These are phyloP conservation scores for Saturnispora hagleri DNA, from an alignment of 805 yeast species.

Conservation along the genomic window DNA sequence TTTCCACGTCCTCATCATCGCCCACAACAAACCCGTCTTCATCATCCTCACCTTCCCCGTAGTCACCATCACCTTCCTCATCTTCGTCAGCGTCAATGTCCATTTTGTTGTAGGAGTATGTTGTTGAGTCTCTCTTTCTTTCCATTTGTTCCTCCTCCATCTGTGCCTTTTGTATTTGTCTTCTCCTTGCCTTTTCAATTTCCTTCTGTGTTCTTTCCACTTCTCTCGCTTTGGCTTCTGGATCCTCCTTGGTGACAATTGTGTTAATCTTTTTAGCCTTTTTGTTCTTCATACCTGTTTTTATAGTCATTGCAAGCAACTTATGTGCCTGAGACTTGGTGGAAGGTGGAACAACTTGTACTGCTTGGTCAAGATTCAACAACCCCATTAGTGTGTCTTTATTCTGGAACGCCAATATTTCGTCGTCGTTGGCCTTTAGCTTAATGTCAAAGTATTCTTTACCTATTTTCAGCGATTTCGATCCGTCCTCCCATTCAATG, in stretches of 20 bases:
- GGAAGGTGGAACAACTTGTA: conserved; percentile 82
- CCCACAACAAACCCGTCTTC: conserved; percentile 30
- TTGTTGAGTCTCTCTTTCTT: conserved; percentile 21
- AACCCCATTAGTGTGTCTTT: conserved; percentile 66
- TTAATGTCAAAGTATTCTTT: conserved; percentile 77
- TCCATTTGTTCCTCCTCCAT: conserved; percentile 52
- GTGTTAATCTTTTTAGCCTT: conserved; percentile 42
- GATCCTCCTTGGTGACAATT: conserved; percentile 50
- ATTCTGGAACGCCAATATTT: conserved; percentile 62
- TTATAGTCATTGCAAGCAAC: conserved; percentile 64
- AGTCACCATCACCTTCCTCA: conserved; percentile 10
- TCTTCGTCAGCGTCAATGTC: conserved; percentile 32
- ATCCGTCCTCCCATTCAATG: conserved; percentile 92
- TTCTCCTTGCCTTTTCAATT: conserved; percentile 55
- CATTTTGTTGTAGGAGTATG: conserved; percentile 34
- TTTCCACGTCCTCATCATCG: conserved; percentile 27
- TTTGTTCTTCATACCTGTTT: conserved; percentile 35
- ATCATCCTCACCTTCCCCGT: conserved; percentile 21
- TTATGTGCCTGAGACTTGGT: conserved; percentile 79
- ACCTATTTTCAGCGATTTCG: conserved; percentile 77
- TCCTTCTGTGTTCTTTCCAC: conserved; percentile 61
- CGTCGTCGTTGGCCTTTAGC: conserved; percentile 55
- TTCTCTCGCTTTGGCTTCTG: conserved; percentile 55
- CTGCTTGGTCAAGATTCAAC: conserved; percentile 50
- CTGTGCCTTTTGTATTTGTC: conserved; percentile 42